A percentile compares a stretch with the other conserved stretches of the same genome.
phyloP scores from a whole-genome alignment of 2,329 filamentous ascomycete species.

The Fusarium xyrophilum region DNA sequence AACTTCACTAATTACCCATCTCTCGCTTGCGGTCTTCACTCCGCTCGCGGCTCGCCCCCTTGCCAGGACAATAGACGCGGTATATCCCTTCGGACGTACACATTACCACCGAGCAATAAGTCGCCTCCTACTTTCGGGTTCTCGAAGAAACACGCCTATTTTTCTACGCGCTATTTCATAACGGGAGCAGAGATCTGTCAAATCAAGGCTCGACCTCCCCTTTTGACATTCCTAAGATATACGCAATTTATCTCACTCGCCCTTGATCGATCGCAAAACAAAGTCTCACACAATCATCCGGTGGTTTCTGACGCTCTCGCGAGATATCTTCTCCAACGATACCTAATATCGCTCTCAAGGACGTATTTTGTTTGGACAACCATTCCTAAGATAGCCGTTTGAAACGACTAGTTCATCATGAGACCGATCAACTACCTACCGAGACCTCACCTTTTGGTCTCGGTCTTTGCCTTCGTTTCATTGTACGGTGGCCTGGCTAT shows the following conservation, averaged over 20 bases:
- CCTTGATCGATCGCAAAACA: not conserved
- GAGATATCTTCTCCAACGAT: not conserved
- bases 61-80: slow-evolving; percentile 29
- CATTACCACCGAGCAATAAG: not conserved
- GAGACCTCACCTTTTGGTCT: slow-evolving; percentile 39
- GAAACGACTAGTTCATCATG: slow-evolving; percentile 34
- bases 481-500: slow-evolving; percentile 43
- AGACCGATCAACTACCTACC: slow-evolving; percentile 40
- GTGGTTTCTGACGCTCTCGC: not conserved
- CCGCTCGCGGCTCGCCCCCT: slow-evolving; percentile 17
- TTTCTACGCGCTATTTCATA: slow-evolving; percentile 10
- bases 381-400: not conserved
- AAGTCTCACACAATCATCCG: not conserved
- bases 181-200: not conserved
- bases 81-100: slow-evolving; percentile 19
- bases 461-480: slow-evolving; percentile 39
- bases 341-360: not conserved
- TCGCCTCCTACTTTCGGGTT: not conserved
- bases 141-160: slow-evolving; percentile 1
- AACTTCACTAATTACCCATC: slow-evolving; percentile 23
- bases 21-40: slow-evolving; percentile 24
- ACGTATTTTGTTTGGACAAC: slow-evolving; percentile 8
- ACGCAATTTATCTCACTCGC: slow-evolving; percentile 12
- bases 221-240: slow-evolving; percentile 27
- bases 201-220: slow-evolving; percentile 9